Conservation (phyloP, 2,329 filamentous ascomycete genomes). For the Phaeosphaeriaceae sp. region DNA sequence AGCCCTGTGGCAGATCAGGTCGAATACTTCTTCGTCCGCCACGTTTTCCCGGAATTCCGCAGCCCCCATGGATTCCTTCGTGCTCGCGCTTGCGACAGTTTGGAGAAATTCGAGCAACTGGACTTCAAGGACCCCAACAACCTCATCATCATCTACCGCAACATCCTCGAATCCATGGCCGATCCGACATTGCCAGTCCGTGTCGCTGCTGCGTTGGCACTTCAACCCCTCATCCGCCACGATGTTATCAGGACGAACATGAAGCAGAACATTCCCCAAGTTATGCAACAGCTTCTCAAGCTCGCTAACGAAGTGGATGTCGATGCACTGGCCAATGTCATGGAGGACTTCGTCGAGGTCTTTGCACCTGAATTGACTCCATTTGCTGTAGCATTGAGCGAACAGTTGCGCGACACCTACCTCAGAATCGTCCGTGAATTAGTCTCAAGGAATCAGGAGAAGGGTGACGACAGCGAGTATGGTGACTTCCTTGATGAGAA, state of each 20-base stretch:
- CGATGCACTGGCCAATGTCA: slow-evolving; percentile 95
- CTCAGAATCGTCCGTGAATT: slow-evolving; percentile 91
- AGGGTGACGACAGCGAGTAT: slow-evolving; percentile 78
- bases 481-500: slow-evolving; percentile 97
- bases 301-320: slow-evolving; percentile 98
- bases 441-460: slow-evolving; percentile 81
- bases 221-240: slow-evolving; percentile 95
- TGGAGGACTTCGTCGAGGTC: slow-evolving; percentile 99
- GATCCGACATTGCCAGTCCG: slow-evolving; percentile 92
- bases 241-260: slow-evolving; percentile 93
- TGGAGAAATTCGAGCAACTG: slow-evolving; percentile 97
- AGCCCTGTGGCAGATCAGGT: slow-evolving; percentile 97
- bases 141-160: slow-evolving; percentile 92
- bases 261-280: slow-evolving; percentile 97
- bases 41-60: slow-evolving; percentile 97
- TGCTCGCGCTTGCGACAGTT: slow-evolving; percentile 92
- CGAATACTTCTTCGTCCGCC: slow-evolving; percentile 97
- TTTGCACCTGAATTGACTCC: slow-evolving; percentile 97
- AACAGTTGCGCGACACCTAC: slow-evolving; percentile 95
- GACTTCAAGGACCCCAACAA: slow-evolving; percentile 98
- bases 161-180: slow-evolving; percentile 96
- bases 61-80: slow-evolving; percentile 91
- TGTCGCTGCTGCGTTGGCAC: slow-evolving; percentile 89
- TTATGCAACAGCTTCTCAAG: slow-evolving; percentile 98
- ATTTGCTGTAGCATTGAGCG: slow-evolving; percentile 93